Conservation (phyloP, 768 basidiomycete genomes). For the Tricholomella constricta region DNA sequence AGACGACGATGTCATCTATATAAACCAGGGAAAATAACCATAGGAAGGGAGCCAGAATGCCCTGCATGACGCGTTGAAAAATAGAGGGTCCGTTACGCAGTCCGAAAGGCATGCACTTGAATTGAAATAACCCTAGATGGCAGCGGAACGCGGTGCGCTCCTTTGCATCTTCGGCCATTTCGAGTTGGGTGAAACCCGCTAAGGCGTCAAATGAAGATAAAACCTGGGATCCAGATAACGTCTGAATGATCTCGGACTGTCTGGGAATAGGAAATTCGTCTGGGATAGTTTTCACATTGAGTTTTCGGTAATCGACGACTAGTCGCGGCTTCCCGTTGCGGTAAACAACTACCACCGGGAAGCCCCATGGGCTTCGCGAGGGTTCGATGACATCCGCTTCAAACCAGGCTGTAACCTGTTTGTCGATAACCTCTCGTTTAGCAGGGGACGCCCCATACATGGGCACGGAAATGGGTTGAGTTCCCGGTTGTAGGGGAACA, state of each 20-base stretch:
- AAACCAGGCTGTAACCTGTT: no score
- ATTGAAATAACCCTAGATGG: no score
- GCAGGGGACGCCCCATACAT: no score
- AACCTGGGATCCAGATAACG: conserved; percentile 29
- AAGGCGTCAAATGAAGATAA: conserved; percentile 37
- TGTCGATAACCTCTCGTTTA: no score
- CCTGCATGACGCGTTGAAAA: conserved; percentile 46
- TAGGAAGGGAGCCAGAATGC: conserved; percentile 32
- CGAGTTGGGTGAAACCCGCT: conserved; percentile 42
- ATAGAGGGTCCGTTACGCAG: conserved; percentile 36
- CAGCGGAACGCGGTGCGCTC: conserved; percentile 38
- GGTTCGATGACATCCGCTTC: no score
- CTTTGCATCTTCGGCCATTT: conserved; percentile 25
- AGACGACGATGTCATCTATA: conserved; percentile 44
- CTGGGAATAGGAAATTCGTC: conserved; percentile 28
- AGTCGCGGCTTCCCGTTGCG: conserved; percentile 13
- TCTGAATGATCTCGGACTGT: no score
- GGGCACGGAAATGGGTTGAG: conserved; percentile 30
- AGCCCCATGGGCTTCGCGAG: conserved; percentile 41
- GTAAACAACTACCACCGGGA: conserved; percentile 33
- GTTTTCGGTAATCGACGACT: no score
- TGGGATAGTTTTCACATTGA: no score
- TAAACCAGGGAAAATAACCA: conserved; percentile 43
- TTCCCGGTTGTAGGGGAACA: conserved; percentile 26
- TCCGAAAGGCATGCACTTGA: no score